phyloP scores from a whole-genome alignment of 192 early-diverging fungal species.

The Coemansia sp. region DNA sequence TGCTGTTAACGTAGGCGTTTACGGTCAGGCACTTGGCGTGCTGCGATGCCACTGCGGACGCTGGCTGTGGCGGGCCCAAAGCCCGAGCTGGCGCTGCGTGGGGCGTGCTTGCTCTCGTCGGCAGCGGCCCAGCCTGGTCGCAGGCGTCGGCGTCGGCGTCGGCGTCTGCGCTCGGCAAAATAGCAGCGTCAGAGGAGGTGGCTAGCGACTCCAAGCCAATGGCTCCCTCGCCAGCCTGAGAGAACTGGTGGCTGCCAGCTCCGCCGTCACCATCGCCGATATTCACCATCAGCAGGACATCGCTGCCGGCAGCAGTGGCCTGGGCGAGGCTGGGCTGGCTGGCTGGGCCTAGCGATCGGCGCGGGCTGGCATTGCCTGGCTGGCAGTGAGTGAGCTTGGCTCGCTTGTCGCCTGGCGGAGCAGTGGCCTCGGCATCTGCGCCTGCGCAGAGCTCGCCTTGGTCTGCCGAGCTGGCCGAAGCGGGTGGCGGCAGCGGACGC shows the following conservation, averaged over 20 bases:
- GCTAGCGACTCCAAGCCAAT: neutral
- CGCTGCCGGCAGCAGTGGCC: neutral
- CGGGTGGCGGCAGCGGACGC: constrained; percentile 6
- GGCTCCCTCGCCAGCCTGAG: neutral
- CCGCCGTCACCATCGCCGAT: neutral
- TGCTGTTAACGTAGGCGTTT: constrained; percentile 31
- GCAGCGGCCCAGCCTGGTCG: neutral
- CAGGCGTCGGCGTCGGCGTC: too few relatives aligned
- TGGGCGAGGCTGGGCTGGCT: neutral
- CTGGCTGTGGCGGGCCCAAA: neutral
- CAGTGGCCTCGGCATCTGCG: neutral
- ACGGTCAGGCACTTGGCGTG: constrained; percentile 36
- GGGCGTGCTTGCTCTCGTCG: neutral
- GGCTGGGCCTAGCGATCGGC: neutral
- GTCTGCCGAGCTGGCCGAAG: neutral
- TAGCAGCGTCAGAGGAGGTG: neutral
- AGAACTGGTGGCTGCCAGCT: neutral
- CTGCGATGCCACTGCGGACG: constrained; percentile 16
- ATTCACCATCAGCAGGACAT: neutral
- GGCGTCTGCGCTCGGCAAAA: neutral
- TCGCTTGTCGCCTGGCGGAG: constrained; percentile 9
- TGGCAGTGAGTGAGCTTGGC: constrained; percentile 1
- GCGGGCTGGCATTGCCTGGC: neutral
- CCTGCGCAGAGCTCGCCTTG: neutral
- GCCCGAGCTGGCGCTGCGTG: neutral